phyloP scores from a whole-genome alignment of 2,329 filamentous ascomycete genomes.

The Claviceps lovelessii region DNA sequence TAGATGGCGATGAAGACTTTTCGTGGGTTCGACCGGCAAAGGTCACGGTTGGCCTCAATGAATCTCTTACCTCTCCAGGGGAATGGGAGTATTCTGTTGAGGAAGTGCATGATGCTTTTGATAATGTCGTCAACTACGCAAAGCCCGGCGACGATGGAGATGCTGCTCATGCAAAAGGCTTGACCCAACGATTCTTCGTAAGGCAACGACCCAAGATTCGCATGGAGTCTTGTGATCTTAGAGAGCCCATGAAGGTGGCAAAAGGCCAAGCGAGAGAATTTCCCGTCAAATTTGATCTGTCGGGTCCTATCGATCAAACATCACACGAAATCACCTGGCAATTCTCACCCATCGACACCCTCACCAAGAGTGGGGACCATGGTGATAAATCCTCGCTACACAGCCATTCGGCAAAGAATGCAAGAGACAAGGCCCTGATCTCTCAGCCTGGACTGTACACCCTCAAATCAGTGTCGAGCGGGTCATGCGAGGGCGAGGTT shows the following conservation, averaged over 20 bases:
- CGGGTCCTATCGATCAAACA: constrained; percentile 43
- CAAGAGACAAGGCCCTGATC: constrained; percentile 51
- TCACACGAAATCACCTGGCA: constrained; percentile 65
- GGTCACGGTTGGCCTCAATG: constrained; percentile 73
- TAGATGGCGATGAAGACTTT: constrained; percentile 51
- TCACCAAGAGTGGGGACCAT: constrained; percentile 58
- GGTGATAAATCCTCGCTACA: constrained; percentile 43
- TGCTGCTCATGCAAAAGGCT: constrained; percentile 42
- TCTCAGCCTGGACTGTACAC: constrained; percentile 75
- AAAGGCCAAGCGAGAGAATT: constrained; percentile 55
- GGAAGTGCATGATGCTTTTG: constrained; percentile 80
- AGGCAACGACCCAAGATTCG: constrained; percentile 69
- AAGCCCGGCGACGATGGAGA: constrained; percentile 54
- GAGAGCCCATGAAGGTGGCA: constrained; percentile 69
- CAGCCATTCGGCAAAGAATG: constrained; percentile 45
- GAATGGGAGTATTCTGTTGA: constrained; percentile 84
- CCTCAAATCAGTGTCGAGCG: constrained; percentile 62
- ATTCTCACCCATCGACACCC: constrained; percentile 60
- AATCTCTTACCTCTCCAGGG: constrained; percentile 67
- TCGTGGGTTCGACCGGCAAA: constrained; percentile 68
- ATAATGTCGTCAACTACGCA: constrained; percentile 69
- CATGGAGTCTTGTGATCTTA: constrained; percentile 61
- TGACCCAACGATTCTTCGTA: constrained; percentile 68
- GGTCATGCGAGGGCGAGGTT: constrained; percentile 74
- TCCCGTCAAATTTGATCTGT: constrained; percentile 55